A percentile compares a stretch with the other conserved stretches of the same genome.
Evolutionary conservation across 345 rosid species (phyloP).

Genomic region (Clarkia xantiana): DNA sequence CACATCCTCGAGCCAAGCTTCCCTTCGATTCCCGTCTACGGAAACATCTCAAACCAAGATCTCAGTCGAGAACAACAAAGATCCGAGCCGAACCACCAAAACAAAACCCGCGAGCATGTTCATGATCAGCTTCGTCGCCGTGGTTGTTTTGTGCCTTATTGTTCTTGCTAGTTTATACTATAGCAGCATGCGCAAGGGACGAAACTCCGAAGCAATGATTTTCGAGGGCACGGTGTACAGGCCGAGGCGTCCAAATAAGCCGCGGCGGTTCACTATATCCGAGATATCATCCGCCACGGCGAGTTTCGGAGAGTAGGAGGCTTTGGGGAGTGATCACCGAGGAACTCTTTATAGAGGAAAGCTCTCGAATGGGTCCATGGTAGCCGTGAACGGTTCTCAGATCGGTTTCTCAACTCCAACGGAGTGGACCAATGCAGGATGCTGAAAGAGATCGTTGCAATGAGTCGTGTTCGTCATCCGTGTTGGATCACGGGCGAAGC

Average conservation of each 20-base stretch:
- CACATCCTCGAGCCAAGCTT: constrained; percentile 31
- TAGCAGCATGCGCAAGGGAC: constrained; percentile 11
- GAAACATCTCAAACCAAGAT: constrained; percentile 30
- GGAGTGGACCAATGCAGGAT: constrained; percentile 21
- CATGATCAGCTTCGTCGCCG: constrained; percentile 25
- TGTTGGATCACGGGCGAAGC: constrained; percentile 28
- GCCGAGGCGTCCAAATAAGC: constrained; percentile 39
- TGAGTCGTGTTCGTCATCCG: constrained; percentile 31
- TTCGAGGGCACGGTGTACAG: constrained; percentile 17
- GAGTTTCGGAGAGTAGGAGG: constrained; percentile 24
- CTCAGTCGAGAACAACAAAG: neutral
- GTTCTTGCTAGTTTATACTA: constrained; percentile 20
- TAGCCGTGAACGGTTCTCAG: constrained; percentile 31
- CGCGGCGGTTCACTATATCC: constrained; percentile 19
- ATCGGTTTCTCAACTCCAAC: constrained; percentile 18
- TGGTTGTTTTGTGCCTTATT: constrained; percentile 18
- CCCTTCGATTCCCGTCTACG: constrained; percentile 22
- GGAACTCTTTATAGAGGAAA: constrained; percentile 31
- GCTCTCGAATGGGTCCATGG: constrained; percentile 24
- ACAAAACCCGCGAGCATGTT: constrained; percentile 17
- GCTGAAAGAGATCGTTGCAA: constrained; percentile 24
- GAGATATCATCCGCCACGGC: constrained; percentile 31
- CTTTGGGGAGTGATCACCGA: constrained; percentile 24
- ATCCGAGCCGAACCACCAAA: neutral
- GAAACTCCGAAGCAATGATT: constrained; percentile 5